Evolutionary conservation across 2,329 filamentous ascomycete species (phyloP).

Genomic region (Exophiala oligosperma): DNA sequence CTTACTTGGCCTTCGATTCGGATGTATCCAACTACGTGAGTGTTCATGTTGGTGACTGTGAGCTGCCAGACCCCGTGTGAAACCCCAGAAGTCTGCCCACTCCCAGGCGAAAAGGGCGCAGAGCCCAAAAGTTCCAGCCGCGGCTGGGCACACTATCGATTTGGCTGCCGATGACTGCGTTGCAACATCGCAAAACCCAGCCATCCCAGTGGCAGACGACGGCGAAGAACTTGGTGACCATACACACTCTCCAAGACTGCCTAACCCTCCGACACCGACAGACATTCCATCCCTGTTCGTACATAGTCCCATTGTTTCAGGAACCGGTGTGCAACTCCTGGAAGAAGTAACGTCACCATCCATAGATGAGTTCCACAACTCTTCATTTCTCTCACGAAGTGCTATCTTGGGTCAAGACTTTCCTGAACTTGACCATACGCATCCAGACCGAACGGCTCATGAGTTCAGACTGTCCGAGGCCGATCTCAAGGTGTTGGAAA

Average conservation of each 20-base stretch:
- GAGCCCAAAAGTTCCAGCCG: background rate
- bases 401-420: constrained; percentile 20
- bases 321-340: constrained; percentile 3
- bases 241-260: background rate
- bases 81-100: too few relatives aligned
- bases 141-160: too few relatives aligned
- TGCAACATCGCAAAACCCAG: background rate
- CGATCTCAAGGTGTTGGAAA: constrained; percentile 16
- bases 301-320: background rate
- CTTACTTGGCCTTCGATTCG: background rate
- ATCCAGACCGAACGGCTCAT: constrained; percentile 8
- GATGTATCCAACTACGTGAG: background rate
- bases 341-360: constrained; percentile 8
- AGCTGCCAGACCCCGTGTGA: too few relatives aligned
- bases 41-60: background rate
- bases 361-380: constrained; percentile 19
- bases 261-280: background rate
- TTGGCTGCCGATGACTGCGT: too few relatives aligned
- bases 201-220: background rate
- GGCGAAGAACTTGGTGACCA: background rate
- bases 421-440: constrained; percentile 17
- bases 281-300: constrained; percentile 8
- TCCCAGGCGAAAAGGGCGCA: background rate
- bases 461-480: constrained; percentile 10
- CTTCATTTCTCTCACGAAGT: constrained; percentile 14